These are phyloP conservation scores for Neodidymelliopsis sp. DNA, from an alignment of 2,329 filamentous ascomycete genomes.

Conservation along the genomic window DNA sequence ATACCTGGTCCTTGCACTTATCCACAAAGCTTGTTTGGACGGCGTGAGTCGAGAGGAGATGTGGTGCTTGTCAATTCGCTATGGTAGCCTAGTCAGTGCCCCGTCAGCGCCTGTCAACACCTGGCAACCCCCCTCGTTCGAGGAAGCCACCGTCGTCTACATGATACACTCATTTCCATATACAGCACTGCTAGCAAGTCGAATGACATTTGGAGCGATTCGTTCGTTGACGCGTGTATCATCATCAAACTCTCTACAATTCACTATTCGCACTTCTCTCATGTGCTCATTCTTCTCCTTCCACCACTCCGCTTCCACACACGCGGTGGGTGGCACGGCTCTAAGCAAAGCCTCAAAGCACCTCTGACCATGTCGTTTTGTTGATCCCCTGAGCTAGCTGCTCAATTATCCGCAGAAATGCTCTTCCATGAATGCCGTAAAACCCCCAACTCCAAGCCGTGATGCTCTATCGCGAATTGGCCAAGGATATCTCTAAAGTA, in stretches of 20 bases:
- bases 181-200: slow-evolving; percentile 9
- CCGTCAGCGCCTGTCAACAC: no score
- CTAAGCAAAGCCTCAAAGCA: slow-evolving; percentile 13
- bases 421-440: slow-evolving; percentile 41
- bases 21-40: slow-evolving; percentile 10
- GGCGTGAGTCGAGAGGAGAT: slow-evolving; percentile 25
- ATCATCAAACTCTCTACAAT: slow-evolving; percentile 27
- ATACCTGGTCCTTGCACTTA: slow-evolving; percentile 13
- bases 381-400: slow-evolving; percentile 18
- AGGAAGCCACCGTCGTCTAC: slow-evolving; percentile 26
- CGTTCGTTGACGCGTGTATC: slow-evolving; percentile 18
- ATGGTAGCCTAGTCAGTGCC: neutral
- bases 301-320: slow-evolving; percentile 21
- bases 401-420: slow-evolving; percentile 33
- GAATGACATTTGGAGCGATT: slow-evolving; percentile 9
- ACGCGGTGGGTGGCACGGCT: slow-evolving; percentile 18
- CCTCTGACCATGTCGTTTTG: slow-evolving; percentile 22
- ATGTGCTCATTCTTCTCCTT: slow-evolving; percentile 22
- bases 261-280: slow-evolving; percentile 15
- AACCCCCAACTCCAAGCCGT: slow-evolving; percentile 46
- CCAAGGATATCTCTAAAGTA: slow-evolving; percentile 16
- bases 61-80: slow-evolving; percentile 6
- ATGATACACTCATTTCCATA: slow-evolving; percentile 31
- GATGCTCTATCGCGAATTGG: slow-evolving; percentile 41
- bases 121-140: no score